Evolutionary conservation across 441 rosid genomes (phyloP).

Genomic region (Eruca vesicaria): DNA sequence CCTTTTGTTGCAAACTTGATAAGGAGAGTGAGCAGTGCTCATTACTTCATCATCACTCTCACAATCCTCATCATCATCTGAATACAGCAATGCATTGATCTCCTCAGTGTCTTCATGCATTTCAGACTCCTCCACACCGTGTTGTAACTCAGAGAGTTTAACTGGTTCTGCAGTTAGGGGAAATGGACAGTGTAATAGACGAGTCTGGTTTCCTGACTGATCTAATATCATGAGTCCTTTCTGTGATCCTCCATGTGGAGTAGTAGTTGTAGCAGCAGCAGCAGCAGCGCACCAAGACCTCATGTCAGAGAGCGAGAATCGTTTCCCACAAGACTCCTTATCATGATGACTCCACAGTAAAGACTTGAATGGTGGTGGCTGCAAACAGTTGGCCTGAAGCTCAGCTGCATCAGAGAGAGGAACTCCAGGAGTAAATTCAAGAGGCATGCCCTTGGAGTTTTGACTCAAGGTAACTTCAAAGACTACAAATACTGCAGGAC

Average conservation of each 20-base stretch:
- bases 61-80: conserved; percentile 56
- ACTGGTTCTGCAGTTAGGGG: conserved; percentile 33
- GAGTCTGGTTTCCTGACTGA: conserved; percentile 66
- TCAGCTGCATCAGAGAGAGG: conserved; percentile 27
- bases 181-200: conserved; percentile 50
- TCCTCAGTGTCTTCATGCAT: conserved; percentile 92
- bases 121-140: conserved; percentile 41
- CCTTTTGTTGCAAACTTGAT: conserved; percentile 39
- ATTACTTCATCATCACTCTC: conserved; percentile 59
- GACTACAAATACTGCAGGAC: conserved; percentile 38
- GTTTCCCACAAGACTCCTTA: conserved; percentile 35
- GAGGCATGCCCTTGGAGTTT: conserved; percentile 48
- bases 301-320: conserved; percentile 31
- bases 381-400: conserved; percentile 36
- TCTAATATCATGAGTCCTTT: conserved; percentile 64
- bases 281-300: conserved; percentile 29
- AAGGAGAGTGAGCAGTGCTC: conserved; percentile 81
- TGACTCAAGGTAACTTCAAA: conserved; percentile 9
- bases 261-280: neutral
- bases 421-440: conserved; percentile 27
- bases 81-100: conserved; percentile 80
- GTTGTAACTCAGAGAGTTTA: conserved; percentile 31
- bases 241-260: conserved; percentile 33
- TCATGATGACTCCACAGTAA: conserved; percentile 29
- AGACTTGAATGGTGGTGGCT: conserved; percentile 37